A percentile compares a stretch with the other conserved stretches of the same genome.
Evolutionary conservation across 2,329 filamentous ascomycete genomes (phyloP).

Genomic region (Diplocarpon rosae): DNA sequence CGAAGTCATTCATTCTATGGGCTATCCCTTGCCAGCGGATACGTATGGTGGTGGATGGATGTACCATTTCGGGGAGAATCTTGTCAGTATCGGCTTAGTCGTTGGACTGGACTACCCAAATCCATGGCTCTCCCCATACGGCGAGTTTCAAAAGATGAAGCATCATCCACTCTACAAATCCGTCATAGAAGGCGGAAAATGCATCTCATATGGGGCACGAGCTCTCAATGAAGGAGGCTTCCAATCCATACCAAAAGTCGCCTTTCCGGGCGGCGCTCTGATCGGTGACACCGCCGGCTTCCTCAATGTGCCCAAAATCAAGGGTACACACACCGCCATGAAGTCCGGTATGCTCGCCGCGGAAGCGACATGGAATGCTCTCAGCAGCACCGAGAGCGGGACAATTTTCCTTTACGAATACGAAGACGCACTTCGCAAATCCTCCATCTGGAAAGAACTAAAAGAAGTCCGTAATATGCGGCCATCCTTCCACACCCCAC

Average conservation of each 20-base stretch:
- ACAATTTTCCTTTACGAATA: constrained; percentile 92
- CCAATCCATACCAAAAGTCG: constrained; percentile 93
- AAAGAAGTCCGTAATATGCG: constrained; percentile 96
- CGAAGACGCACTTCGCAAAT: constrained; percentile 76
- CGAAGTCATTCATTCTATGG: constrained; percentile 79
- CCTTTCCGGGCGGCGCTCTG: constrained; percentile 89
- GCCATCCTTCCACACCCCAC: constrained; percentile 78
- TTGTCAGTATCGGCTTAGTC: constrained; percentile 85
- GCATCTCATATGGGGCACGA: constrained; percentile 89
- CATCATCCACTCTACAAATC: constrained; percentile 83
- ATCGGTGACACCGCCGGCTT: constrained; percentile 96
- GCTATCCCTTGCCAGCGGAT: constrained; percentile 77
- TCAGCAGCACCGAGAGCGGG: constrained; percentile 46
- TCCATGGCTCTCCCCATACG: constrained; percentile 90
- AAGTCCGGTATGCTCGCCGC: constrained; percentile 94
- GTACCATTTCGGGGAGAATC: constrained; percentile 98
- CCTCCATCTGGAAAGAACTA: constrained; percentile 86
- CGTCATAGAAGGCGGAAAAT: constrained; percentile 91
- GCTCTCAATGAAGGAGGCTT: constrained; percentile 91
- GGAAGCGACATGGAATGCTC: constrained; percentile 74
- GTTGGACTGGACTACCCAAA: constrained; percentile 93
- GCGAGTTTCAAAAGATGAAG: constrained; percentile 98
- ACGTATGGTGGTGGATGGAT: constrained; percentile 98
- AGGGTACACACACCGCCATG: constrained; percentile 97
- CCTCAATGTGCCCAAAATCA: constrained; percentile 96